Percentiles rank a stretch among this genome's conserved stretches.
These are phyloP conservation scores for Erodium texanum DNA, from an alignment of 441 rosid species.

Conservation along the genomic window DNA sequence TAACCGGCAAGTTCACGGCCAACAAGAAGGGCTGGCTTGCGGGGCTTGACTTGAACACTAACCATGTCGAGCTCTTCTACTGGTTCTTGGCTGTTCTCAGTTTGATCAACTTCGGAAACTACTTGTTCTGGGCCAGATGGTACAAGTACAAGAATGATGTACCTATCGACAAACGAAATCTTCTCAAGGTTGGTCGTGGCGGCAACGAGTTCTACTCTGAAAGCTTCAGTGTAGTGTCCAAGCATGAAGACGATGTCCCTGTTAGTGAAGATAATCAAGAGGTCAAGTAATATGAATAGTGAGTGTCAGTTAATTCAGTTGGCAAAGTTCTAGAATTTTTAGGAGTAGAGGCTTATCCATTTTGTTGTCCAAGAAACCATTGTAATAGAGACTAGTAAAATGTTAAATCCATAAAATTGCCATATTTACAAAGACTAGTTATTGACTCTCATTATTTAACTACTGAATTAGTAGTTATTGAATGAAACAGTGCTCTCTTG, in stretches of 20 bases:
- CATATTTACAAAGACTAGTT: no score
- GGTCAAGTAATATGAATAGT: background rate
- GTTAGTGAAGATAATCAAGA: background rate
- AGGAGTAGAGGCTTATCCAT: no score
- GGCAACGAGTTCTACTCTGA: background rate
- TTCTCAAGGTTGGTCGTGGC: background rate
- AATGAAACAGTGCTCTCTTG: no score
- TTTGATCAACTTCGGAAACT: conserved; percentile 30
- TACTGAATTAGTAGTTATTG: no score
- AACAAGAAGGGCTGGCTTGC: conserved; percentile 39
- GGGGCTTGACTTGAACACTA: conserved; percentile 22
- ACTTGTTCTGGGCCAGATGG: conserved; percentile 38
- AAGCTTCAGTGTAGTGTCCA: background rate
- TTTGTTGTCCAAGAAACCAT: no score
- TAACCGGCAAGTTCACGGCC: conserved; percentile 20
- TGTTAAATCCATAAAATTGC: no score
- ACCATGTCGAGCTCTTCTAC: conserved; percentile 32
- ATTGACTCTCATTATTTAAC: no score
- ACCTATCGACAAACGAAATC: background rate
- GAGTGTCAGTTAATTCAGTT: no score
- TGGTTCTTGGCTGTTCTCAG: conserved; percentile 44
- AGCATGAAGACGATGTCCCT: background rate
- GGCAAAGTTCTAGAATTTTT: no score
- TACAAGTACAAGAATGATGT: conserved; percentile 35
- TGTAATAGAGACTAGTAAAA: no score